Percentiles rank a stretch among this genome's conserved stretches.
Conservation (phyloP, 2,329 filamentous ascomycete genomes). For the Aspergillus glaucus region DNA sequence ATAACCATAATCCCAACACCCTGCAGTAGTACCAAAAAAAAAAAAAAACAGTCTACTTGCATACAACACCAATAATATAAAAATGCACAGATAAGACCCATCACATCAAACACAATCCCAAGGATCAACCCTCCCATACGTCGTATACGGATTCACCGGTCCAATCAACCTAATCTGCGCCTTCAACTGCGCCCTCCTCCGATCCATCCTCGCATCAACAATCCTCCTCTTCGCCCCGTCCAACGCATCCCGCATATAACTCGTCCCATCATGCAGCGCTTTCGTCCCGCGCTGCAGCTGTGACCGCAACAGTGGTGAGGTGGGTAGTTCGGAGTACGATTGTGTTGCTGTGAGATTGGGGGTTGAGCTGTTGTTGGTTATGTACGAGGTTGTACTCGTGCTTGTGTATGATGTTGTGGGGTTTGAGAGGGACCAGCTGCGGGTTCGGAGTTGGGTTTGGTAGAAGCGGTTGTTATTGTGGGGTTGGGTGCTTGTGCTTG, state of each 20-base stretch:
- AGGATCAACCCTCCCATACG: constrained; percentile 17
- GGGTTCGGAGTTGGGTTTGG: not conserved
- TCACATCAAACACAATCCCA: constrained; percentile 12
- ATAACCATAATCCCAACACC: too few relatives aligned
- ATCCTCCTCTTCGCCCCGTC: constrained; percentile 31
- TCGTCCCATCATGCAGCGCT: constrained; percentile 20
- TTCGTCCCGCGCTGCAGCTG: constrained; percentile 19
- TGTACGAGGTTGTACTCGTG: not conserved
- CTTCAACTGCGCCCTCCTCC: constrained; percentile 32
- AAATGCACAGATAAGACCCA: constrained; percentile 1
- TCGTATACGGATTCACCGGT: constrained; percentile 26
- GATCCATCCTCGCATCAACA: constrained; percentile 27
- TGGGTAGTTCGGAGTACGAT: not conserved
- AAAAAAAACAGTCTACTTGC: too few relatives aligned
- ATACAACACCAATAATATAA: constrained; percentile 3
- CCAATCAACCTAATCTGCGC: constrained; percentile 36
- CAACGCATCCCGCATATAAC: constrained; percentile 21
- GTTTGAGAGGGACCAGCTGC: not conserved
- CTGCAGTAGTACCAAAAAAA: too few relatives aligned
- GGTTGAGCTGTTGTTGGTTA: not conserved
- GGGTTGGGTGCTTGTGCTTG: constrained; percentile 17
- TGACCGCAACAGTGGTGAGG: constrained; percentile 12
- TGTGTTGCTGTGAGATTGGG: constrained; percentile 1
- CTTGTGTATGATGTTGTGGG: not conserved
- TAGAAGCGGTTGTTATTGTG: constrained; percentile 11